Evolutionary conservation across 805 yeast species (phyloP).

Genomic region (Candida endomychidarum): DNA sequence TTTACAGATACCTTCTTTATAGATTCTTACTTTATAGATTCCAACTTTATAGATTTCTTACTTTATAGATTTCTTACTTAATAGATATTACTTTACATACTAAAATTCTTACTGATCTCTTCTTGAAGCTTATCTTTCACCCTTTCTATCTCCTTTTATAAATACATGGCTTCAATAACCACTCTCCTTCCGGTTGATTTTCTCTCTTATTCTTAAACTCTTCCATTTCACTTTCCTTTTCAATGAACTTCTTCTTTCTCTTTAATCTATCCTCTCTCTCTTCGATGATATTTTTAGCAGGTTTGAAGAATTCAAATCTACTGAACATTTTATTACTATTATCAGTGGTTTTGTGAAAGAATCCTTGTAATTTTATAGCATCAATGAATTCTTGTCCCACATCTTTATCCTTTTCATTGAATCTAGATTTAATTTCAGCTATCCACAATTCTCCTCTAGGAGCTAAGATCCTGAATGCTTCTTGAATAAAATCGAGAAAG

Average conservation of each 20-base stretch:
- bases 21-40: too few relatives aligned
- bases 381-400: slow-evolving; percentile 78
- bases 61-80: too few relatives aligned
- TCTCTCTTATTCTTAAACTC: slow-evolving; percentile 55
- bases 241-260: slow-evolving; percentile 66
- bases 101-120: too few relatives aligned
- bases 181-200: slow-evolving; percentile 69
- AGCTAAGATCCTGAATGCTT: slow-evolving; percentile 81
- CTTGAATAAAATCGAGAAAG: slow-evolving; percentile 85
- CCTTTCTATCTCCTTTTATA: slow-evolving; percentile 67
- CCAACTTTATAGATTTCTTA: too few relatives aligned
- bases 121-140: background rate
- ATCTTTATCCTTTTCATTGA: slow-evolving; percentile 54
- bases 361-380: slow-evolving; percentile 74
- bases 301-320: slow-evolving; percentile 90
- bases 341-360: slow-evolving; percentile 86
- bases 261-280: slow-evolving; percentile 62
- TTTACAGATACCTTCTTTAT: too few relatives aligned
- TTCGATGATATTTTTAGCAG: slow-evolving; percentile 64
- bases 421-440: slow-evolving; percentile 93
- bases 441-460: slow-evolving; percentile 97
- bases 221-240: slow-evolving; percentile 63
- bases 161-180: slow-evolving; percentile 94
- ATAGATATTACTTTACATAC: background rate
- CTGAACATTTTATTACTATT: slow-evolving; percentile 90